Conservation (phyloP, 768 basidiomycete species). For the Austroboletus eburneus region DNA sequence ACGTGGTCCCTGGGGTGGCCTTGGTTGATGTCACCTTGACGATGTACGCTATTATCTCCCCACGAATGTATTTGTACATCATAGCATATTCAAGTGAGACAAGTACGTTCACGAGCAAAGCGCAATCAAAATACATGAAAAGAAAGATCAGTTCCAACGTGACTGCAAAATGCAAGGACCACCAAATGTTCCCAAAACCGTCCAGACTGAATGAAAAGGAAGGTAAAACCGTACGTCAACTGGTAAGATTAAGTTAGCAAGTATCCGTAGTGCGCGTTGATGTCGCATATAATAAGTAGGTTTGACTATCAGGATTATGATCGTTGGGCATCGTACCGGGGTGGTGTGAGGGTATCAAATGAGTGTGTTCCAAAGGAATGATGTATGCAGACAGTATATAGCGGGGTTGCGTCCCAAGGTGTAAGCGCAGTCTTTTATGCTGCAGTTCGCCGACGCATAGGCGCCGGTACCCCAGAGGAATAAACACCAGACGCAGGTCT, state of each 20-base stretch:
- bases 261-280: conserved; percentile 22
- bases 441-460: conserved; percentile 16
- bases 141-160: conserved; percentile 13
- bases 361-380: conserved; percentile 21
- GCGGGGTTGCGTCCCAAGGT: conserved; percentile 1
- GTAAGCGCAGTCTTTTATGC: conserved; percentile 16
- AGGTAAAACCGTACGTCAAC: conserved; percentile 2
- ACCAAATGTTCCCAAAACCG: conserved; percentile 13
- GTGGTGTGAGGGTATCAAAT: conserved; percentile 28
- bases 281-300: conserved; percentile 7
- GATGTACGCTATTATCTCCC: no score
- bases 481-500: conserved; percentile 18
- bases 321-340: conserved; percentile 13
- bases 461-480: conserved; percentile 6
- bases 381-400: conserved; percentile 7
- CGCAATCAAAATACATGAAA: conserved; percentile 9
- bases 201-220: conserved; percentile 14
- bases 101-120: conserved; percentile 11
- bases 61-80: conserved; percentile 28
- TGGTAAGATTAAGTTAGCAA: conserved; percentile 15
- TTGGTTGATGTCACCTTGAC: conserved; percentile 39
- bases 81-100: conserved; percentile 16
- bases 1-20: conserved; percentile 83
- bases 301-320: conserved; percentile 16
- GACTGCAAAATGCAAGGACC: conserved; percentile 12